These are phyloP conservation scores for Arthrobotrys sinensis DNA, from an alignment of 2,329 filamentous ascomycete genomes.

Conservation along the genomic window DNA sequence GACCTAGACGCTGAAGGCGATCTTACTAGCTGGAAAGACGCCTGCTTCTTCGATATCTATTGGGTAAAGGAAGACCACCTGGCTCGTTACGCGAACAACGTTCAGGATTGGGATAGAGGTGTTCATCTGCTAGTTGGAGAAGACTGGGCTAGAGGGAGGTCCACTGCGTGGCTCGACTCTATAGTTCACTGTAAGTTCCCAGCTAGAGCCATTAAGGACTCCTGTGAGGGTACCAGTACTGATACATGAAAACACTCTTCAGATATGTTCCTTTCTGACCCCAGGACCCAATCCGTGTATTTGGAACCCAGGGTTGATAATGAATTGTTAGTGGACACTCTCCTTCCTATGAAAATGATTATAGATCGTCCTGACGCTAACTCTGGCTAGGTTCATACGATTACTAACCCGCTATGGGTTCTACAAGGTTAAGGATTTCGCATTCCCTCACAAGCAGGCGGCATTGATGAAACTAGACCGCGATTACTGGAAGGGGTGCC, in stretches of 20 bases:
- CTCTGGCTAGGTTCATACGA: constrained; percentile 73
- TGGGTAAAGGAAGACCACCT: constrained; percentile 95
- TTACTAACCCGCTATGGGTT: constrained; percentile 84
- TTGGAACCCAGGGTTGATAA: constrained; percentile 95
- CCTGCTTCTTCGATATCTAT: constrained; percentile 95
- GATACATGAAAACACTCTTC: not conserved
- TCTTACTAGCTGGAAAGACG: constrained; percentile 53
- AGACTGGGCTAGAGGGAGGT: constrained; percentile 86
- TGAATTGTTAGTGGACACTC: constrained; percentile 74
- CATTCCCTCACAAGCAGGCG: constrained; percentile 83
- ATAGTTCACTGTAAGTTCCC: constrained; percentile 87
- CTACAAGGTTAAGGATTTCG: constrained; percentile 86
- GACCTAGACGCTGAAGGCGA: constrained; percentile 53
- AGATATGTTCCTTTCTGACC: constrained; percentile 64
- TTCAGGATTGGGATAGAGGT: constrained; percentile 87
- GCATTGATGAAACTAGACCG: constrained; percentile 64
- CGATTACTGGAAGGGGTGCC: constrained; percentile 64
- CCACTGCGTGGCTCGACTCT: constrained; percentile 85
- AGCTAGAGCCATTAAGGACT: constrained; percentile 71
- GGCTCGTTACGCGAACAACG: constrained; percentile 76
- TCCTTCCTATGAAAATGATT: not conserved
- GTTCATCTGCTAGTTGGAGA: constrained; percentile 92
- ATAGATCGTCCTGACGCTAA: not conserved
- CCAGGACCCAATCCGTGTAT: constrained; percentile 82
- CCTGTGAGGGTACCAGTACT: not conserved